A percentile compares a stretch with the other conserved stretches of the same genome.
Conservation (phyloP, 495 filamentous ascomycete genomes). For the Annulohypoxylon moriforme region DNA sequence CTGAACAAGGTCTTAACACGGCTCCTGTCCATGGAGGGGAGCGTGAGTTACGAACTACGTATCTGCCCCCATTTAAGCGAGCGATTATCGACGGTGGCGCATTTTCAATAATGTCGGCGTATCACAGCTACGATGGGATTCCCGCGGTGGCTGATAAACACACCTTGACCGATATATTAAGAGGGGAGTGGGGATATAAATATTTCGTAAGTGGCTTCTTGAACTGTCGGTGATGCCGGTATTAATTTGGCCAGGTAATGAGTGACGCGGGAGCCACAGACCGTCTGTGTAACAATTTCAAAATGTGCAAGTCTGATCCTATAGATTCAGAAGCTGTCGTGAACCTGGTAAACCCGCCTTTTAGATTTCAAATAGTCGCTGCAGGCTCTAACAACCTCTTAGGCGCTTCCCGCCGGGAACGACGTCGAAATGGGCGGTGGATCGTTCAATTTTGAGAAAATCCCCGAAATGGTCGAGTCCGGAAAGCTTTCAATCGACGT, state of each 20-base stretch:
- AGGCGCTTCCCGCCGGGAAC: slow-evolving; percentile 72
- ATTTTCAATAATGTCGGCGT: slow-evolving; percentile 74
- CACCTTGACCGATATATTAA: slow-evolving; percentile 71
- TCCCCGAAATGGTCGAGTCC: slow-evolving; percentile 69
- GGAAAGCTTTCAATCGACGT: slow-evolving; percentile 65
- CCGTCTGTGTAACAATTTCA: slow-evolving; percentile 70
- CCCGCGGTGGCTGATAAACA: slow-evolving; percentile 70
- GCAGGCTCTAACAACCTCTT: background rate
- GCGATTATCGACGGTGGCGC: slow-evolving; percentile 75
- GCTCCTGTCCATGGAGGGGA: slow-evolving; percentile 76
- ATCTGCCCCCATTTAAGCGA: slow-evolving; percentile 72
- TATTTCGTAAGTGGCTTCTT: slow-evolving; percentile 61
- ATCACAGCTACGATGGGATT: slow-evolving; percentile 76
- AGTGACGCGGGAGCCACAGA: slow-evolving; percentile 73
- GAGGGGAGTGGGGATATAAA: slow-evolving; percentile 76
- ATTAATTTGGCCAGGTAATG: slow-evolving; percentile 45
- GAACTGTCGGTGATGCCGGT: slow-evolving; percentile 18
- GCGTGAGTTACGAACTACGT: slow-evolving; percentile 74
- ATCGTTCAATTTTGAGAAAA: slow-evolving; percentile 73
- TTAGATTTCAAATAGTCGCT: background rate
- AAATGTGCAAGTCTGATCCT: slow-evolving; percentile 66
- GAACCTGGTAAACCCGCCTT: slow-evolving; percentile 35
- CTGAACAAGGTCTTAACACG: slow-evolving; percentile 76
- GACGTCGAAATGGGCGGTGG: slow-evolving; percentile 83
- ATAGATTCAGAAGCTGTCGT: slow-evolving; percentile 69